Evolutionary conservation across 148 eudicot species (phyloP).

Genomic region (Silene uniflora): DNA sequence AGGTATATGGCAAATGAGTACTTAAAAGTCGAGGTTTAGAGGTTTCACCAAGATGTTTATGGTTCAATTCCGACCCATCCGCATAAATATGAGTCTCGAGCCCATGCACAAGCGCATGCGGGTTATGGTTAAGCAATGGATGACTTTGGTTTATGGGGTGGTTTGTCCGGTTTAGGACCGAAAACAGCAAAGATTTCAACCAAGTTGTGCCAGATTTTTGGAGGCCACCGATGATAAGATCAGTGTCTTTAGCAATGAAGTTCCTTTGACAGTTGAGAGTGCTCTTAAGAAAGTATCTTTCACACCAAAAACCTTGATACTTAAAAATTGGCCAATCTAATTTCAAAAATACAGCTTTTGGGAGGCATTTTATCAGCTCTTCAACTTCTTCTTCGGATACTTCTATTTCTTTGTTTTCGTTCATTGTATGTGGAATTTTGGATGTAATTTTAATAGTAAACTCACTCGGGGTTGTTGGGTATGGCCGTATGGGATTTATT

Average conservation of each 20-base stretch:
- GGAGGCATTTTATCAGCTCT: background rate
- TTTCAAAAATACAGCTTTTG: background rate
- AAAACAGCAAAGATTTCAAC: background rate
- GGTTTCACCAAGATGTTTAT: background rate
- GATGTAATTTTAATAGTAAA: too few species aligned
- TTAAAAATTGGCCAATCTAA: background rate
- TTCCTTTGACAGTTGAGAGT: slow-evolving; percentile 1
- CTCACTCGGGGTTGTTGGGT: too few species aligned
- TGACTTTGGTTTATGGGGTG: background rate
- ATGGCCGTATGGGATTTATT: too few species aligned
- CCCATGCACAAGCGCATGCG: background rate
- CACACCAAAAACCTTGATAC: slow-evolving; percentile 15
- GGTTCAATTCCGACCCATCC: background rate
- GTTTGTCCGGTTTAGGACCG: background rate
- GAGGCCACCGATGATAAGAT: slow-evolving; percentile 5
- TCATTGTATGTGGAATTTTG: too few species aligned
- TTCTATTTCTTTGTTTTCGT: background rate
- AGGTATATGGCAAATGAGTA: background rate
- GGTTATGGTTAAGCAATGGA: slow-evolving; percentile 7
- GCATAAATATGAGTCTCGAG: background rate
- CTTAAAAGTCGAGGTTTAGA: background rate
- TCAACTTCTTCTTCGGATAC: background rate
- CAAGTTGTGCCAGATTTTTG: slow-evolving; percentile 10
- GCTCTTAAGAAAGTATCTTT: background rate
- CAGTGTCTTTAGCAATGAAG: slow-evolving; percentile 8